Evolutionary conservation across 768 basidiomycete genomes (phyloP), one percentile per base, ranked within the genome.

Genomic region (Auricularia cornea): DNA sequence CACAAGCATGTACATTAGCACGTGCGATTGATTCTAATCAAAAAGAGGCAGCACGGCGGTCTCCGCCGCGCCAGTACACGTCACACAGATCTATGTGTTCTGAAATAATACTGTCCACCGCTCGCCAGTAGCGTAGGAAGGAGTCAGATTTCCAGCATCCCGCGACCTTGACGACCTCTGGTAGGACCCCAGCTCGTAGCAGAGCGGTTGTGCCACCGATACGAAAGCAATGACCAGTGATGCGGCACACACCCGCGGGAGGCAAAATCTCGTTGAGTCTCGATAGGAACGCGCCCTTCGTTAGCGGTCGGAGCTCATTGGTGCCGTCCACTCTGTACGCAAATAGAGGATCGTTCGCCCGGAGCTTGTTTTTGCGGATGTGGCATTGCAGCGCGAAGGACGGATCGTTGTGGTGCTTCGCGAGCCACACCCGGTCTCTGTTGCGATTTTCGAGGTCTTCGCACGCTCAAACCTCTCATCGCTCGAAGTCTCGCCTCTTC

Each of bases 151-250:
- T n/a, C n/a, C n/a, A n/a, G n/a, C n/a, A n/a, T n/a, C n/a, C n/a
- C n/a, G n/a, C n/a, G n/a, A n/a, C n/a, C n/a, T n/a, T n/a, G n/a
- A n/a, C n/a, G n/a, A n/a, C n/a, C n/a, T n/a, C n/a, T n/a, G n/a
- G n/a, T n/a, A n/a, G n/a, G n/a, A n/a, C n/a, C n/a, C n/a, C n/a
- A n/a, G n/a, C n/a, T n/a, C n/a, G n/a, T n/a, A n/a, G n/a, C n/a
- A n/a, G n/a, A n/a, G n/a, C n/a, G 0, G 76, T 75, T 0, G 79
- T 75, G 2, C 78, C 78, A 0, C 79, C 78, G 28, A 80, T 81
- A 1, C 75, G 68, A 66, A 81, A 81, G 10, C 75, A 79, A 65
- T 80, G 78, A 0, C 78, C 74, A 57, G 77, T 78, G 6, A 73
- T n/a, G 0, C 66, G 76, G 0, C 75, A 76, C 61, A 66, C 75